Evolutionary conservation across 2,329 filamentous ascomycete species (phyloP).

Genomic region (Pseudocercospora cruenta): DNA sequence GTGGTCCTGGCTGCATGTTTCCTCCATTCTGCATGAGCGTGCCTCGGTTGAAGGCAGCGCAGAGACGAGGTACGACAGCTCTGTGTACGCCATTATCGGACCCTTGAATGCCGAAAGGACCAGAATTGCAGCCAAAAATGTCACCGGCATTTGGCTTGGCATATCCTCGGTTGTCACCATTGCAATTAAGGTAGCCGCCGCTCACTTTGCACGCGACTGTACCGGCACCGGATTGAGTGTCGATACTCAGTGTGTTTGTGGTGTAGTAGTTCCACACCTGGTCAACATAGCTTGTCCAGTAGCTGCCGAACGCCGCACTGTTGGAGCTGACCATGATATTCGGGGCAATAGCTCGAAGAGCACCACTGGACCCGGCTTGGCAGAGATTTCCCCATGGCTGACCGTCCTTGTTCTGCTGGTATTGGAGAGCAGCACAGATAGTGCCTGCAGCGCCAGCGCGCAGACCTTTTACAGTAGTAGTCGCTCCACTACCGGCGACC

Average conservation of each 20-base stretch:
- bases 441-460: constrained; percentile 57
- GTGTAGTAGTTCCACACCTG: constrained; percentile 56
- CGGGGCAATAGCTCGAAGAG: constrained; percentile 47
- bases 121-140: constrained; percentile 70
- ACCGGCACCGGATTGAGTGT: constrained; percentile 66
- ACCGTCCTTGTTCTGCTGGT: constrained; percentile 60
- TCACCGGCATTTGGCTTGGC: constrained; percentile 61
- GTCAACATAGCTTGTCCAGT: constrained; percentile 57
- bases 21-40: constrained; percentile 63
- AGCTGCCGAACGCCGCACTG: constrained; percentile 50
- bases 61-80: constrained; percentile 72
- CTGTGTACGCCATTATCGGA: constrained; percentile 46
- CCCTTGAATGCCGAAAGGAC: constrained; percentile 58
- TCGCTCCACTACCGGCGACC: constrained; percentile 49
- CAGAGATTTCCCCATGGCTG: constrained; percentile 66
- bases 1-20: constrained; percentile 49
- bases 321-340: constrained; percentile 50
- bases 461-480: constrained; percentile 62
- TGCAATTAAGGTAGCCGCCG: constrained; percentile 47
- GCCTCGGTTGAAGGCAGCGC: constrained; percentile 75
- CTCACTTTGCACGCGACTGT: constrained; percentile 55
- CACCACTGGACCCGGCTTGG: constrained; percentile 44
- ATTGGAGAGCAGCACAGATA: constrained; percentile 58
- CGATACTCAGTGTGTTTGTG: constrained; percentile 56
- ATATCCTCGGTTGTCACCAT: constrained; percentile 53